Conservation (phyloP, 768 basidiomycete genomes). For the Leccinum rimulosum region DNA sequence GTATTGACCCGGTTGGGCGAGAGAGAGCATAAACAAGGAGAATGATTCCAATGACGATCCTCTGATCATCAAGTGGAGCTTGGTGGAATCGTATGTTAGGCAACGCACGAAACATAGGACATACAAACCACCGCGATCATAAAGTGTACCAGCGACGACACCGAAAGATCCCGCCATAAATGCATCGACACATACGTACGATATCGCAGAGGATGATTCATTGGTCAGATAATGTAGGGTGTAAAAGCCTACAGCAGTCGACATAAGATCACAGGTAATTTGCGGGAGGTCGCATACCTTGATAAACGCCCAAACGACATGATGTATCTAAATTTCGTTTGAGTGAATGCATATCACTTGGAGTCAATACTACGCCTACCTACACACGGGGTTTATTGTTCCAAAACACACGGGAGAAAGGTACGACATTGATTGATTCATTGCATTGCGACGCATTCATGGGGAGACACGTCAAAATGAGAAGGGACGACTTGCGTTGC, state of each 20-base stretch:
- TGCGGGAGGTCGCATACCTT: constrained; percentile 23
- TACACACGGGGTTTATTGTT: background rate
- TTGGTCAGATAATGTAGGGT: constrained; percentile 34
- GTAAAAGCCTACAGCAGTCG: constrained; percentile 35
- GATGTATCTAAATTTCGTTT: constrained; percentile 25
- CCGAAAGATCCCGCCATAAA: constrained; percentile 39
- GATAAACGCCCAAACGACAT: constrained; percentile 40
- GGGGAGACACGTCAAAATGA: background rate
- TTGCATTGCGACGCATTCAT: background rate
- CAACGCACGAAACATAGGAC: background rate
- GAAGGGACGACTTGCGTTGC: background rate
- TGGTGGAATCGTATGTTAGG: background rate
- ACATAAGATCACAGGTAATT: background rate
- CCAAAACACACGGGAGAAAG: background rate
- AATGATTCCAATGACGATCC: constrained; percentile 31
- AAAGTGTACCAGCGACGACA: constrained; percentile 40
- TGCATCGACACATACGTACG: constrained; percentile 41
- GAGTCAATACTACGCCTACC: constrained; percentile 8
- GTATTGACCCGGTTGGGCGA: constrained; percentile 39
- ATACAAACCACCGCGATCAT: constrained; percentile 49
- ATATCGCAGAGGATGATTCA: constrained; percentile 30
- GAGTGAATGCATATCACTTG: background rate
- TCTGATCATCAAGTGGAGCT: constrained; percentile 43
- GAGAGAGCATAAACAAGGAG: constrained; percentile 44
- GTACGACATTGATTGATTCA: background rate